phyloP scores from a whole-genome alignment of 1,284 basidiomycete species.

The Phlebopus sp. region DNA sequence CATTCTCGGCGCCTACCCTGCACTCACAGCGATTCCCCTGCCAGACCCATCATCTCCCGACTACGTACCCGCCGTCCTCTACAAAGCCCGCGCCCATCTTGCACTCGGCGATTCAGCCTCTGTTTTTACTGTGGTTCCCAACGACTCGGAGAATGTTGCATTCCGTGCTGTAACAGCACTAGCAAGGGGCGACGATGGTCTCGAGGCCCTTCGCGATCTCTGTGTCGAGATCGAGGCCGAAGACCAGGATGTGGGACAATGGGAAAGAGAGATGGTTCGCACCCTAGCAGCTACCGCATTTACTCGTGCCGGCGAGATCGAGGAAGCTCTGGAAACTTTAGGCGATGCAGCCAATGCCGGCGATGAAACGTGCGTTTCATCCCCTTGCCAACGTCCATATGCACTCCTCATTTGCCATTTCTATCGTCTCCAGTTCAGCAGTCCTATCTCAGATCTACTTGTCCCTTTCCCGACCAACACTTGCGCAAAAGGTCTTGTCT shows the following conservation, averaged over 20 bases:
- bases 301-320: slow-evolving; percentile 76
- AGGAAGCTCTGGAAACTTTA: slow-evolving; percentile 89
- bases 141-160: slow-evolving; percentile 61
- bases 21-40: slow-evolving; percentile 49
- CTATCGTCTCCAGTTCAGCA: slow-evolving; percentile 58
- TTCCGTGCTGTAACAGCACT: slow-evolving; percentile 72
- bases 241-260: slow-evolving; percentile 58
- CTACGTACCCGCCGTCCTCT: slow-evolving; percentile 65
- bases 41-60: slow-evolving; percentile 65
- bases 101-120: slow-evolving; percentile 65
- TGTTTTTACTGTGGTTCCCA: slow-evolving; percentile 54
- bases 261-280: slow-evolving; percentile 68
- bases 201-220: slow-evolving; percentile 83
- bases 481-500: slow-evolving; percentile 83
- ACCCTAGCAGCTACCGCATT: slow-evolving; percentile 85
- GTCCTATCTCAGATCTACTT: slow-evolving; percentile 83
- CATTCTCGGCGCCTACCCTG: slow-evolving; percentile 71
- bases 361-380: slow-evolving; percentile 53
- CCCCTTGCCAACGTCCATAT: slow-evolving; percentile 4
- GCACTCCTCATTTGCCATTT: neutral
- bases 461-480: slow-evolving; percentile 78
- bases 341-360: slow-evolving; percentile 62
- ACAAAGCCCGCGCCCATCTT: slow-evolving; percentile 82
- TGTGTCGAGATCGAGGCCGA: slow-evolving; percentile 84
- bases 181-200: slow-evolving; percentile 60